phyloP scores from a whole-genome alignment of 2,329 filamentous ascomycete genomes.

The Ophioceras dolichostomum region DNA sequence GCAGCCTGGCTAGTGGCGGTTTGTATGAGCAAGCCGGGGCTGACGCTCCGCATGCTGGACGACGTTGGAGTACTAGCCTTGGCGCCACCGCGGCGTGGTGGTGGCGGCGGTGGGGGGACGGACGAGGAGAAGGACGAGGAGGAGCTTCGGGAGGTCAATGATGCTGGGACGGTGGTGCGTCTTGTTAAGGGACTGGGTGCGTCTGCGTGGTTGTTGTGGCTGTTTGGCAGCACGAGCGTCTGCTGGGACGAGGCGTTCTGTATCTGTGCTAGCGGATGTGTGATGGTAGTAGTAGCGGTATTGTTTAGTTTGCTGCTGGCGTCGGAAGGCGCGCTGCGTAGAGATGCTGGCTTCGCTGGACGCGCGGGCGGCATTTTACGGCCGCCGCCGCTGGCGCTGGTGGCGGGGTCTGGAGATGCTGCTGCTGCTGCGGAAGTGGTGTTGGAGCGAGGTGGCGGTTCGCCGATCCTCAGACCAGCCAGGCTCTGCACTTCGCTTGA shows the following conservation, averaged over 20 bases:
- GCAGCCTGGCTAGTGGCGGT: too few species aligned
- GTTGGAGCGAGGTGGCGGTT: too few species aligned
- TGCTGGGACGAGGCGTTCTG: constrained; percentile 22
- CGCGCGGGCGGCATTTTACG: constrained; percentile 35
- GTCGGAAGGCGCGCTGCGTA: constrained; percentile 32
- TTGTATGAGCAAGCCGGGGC: constrained; percentile 14
- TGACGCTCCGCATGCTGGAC: constrained; percentile 17
- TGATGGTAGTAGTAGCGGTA: too few species aligned
- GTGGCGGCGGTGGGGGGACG: constrained; percentile 28
- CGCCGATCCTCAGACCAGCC: background rate
- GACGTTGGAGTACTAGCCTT: too few species aligned
- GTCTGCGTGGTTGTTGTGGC: too few species aligned
- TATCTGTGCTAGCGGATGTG: constrained; percentile 27
- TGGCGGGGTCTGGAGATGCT: constrained; percentile 51
- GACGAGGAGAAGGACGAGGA: constrained; percentile 6
- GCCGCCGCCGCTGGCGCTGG: constrained; percentile 13
- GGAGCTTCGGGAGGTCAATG: too few species aligned
- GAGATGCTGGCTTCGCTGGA: constrained; percentile 43
- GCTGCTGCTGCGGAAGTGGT: background rate
- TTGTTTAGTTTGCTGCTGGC: background rate
- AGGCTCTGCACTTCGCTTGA: constrained; percentile 35
- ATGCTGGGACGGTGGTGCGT: too few species aligned
- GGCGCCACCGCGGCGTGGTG: constrained; percentile 31
- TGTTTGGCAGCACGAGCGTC: constrained; percentile 3
- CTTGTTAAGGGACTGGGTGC: too few species aligned